Evolutionary conservation across 2,329 filamentous ascomycete genomes (phyloP).

Genomic region (Arthrobotrys entomopaga): DNA sequence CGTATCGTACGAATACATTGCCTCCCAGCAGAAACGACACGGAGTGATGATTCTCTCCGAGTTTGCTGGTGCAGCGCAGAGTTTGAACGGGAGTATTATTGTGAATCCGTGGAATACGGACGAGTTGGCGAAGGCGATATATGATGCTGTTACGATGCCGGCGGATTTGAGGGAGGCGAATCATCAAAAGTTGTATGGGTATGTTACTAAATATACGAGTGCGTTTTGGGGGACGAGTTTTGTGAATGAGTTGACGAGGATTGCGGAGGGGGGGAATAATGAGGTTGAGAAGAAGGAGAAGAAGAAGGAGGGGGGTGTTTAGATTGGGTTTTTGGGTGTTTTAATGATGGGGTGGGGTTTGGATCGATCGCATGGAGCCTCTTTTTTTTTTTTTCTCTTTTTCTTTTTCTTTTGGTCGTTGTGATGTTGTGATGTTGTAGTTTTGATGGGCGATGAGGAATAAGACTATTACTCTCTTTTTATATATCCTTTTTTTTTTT

Average conservation of each 20-base stretch:
- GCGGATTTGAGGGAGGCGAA: constrained; percentile 86
- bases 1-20: constrained; percentile 98
- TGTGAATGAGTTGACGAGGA: constrained; percentile 75
- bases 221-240: constrained; percentile 97
- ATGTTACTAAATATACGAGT: constrained; percentile 97
- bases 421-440: background rate
- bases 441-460: too few relatives aligned
- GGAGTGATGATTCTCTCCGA: constrained; percentile 95
- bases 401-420: background rate
- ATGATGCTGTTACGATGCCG: constrained; percentile 96
- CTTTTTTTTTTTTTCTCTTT: background rate
- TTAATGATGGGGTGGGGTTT: background rate
- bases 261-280: constrained; percentile 17
- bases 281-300: background rate
- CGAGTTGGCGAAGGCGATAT: constrained; percentile 89
- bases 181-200: constrained; percentile 90
- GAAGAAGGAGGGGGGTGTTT: background rate
- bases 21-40: constrained; percentile 87
- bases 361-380: background rate
- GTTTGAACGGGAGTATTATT: constrained; percentile 89
- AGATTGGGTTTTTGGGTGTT: background rate
- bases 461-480: background rate
- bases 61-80: constrained; percentile 94
- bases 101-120: constrained; percentile 99
- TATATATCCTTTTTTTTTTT: constrained; percentile 2